Base-by-base conservation (phyloP, 306 rosid genomes). In the Casuarina equisetifolia region DNA sequence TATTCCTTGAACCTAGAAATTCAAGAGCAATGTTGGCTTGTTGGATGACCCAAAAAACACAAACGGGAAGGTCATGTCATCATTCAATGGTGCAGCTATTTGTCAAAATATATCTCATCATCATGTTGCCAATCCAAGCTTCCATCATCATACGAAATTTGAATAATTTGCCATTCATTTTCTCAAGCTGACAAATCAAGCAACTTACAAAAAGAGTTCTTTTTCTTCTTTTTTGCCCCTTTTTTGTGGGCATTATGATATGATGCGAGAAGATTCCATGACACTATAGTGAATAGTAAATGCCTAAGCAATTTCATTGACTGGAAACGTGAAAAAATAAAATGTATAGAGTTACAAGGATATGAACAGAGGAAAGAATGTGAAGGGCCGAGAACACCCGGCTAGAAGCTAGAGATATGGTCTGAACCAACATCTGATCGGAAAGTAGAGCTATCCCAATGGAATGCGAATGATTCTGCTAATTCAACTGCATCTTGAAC, bases 401-500 rank as follows among this genome's bases (percentile, higher is more conserved):
- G 76, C 74, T 82, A 91, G 68, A 85, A 77, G 80, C 94, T 89
- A 82, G 92, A 91, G 83, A 89, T 82, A 58, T 87, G 98, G 85
- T 90, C 96, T 43, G 93, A 87, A n/a, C 92, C 87, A 17, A 90
- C 75, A 86, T 90, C 93, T 20, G 96, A 89, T 73, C 81, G 54
- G 79, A 81, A 5, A 1, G 76, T 75, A 19, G 90, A 70, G 36
- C 84, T 72, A 74, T 83, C 84, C 35, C 46, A 78, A 53, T 80
- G 80, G 80, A 80, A 87, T 19, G 87, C 44, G 61, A 89, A 90
- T 17, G 90, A 79, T 71, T 91, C 88, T 9, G 97, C 97, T 73
- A 92, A 85, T 61, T 88, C 82, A 62, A 81, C 86, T 35, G 98
- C 98, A 75, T 92, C 97, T 48, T 92, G 84, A 87, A 95, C 80